Percentiles rank a stretch among this genome's conserved stretches.
Evolutionary conservation across 2,329 filamentous ascomycete species (phyloP).

Genomic region (Neofusicoccum laricinum): DNA sequence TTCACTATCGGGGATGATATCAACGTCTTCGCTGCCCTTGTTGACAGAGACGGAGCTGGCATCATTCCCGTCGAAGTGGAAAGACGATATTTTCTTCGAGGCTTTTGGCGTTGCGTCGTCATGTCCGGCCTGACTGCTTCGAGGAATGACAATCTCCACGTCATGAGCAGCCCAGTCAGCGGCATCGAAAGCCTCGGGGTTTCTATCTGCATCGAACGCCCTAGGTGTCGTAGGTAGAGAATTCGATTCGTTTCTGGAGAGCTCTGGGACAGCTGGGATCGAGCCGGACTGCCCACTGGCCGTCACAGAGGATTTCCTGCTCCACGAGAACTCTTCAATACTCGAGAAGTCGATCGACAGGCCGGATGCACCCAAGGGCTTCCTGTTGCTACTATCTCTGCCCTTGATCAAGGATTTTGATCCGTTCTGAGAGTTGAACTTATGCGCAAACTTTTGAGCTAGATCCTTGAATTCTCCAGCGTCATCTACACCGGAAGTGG

Average conservation of each 20-base stretch:
- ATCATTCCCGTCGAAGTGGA: neutral
- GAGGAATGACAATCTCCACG: constrained; percentile 31
- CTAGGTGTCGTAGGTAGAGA: neutral
- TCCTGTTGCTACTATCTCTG: neutral
- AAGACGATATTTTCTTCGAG: neutral
- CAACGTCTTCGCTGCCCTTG: constrained; percentile 47
- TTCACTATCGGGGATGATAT: constrained; percentile 44
- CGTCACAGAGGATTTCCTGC: neutral
- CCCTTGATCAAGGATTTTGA: neutral
- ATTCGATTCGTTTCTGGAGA: neutral
- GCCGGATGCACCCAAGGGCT: neutral
- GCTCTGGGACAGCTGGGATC: neutral
- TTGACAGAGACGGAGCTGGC: too few species aligned
- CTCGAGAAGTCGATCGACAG: neutral
- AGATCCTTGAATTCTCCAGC: neutral
- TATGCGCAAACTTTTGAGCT: constrained; percentile 5
- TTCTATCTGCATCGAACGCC: neutral
- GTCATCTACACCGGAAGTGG: neutral
- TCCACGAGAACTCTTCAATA: neutral
- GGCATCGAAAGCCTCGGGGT: constrained; percentile 18
- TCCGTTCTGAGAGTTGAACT: neutral
- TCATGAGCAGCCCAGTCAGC: constrained; percentile 29
- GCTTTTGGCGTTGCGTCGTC: neutral
- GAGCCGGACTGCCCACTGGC: neutral
- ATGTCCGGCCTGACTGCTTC: constrained; percentile 10